Evolutionary conservation across 140 eudicot genomes (phyloP).

Genomic region (Cichorium intybus): DNA sequence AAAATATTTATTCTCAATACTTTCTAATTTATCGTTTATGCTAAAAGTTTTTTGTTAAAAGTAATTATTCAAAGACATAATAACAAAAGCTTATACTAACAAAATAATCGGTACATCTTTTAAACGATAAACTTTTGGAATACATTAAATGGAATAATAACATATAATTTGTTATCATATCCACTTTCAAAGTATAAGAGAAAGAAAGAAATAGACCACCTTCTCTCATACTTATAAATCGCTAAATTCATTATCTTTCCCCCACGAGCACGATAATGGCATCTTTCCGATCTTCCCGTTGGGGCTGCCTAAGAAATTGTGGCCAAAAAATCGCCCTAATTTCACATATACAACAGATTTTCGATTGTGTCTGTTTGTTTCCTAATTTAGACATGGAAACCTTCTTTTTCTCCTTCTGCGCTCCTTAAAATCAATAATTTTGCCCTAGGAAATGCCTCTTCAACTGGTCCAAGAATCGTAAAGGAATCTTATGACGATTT

Average conservation of each 20-base stretch:
- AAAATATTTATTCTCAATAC: no score
- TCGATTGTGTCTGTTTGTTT: slow-evolving; percentile 18
- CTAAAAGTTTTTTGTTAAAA: no score
- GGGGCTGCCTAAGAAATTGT: slow-evolving; percentile 19
- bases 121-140: no score
- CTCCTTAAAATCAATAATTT: slow-evolving; percentile 20
- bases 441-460: slow-evolving; percentile 6
- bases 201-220: not conserved
- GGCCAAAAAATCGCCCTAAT: slow-evolving; percentile 20
- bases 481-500: slow-evolving; percentile 35
- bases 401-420: slow-evolving; percentile 26
- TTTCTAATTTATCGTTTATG: no score
- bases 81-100: no score
- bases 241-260: not conserved
- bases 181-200: no score
- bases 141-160: no score
- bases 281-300: slow-evolving; percentile 17
- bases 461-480: slow-evolving; percentile 44
- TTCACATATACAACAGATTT: slow-evolving; percentile 1
- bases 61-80: no score
- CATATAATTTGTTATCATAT: no score
- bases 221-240: not conserved
- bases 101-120: no score
- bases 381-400: slow-evolving; percentile 20
- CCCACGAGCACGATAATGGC: not conserved